phyloP scores from a whole-genome alignment of 1,139 yeast genomes.

The Debaryomyces subglobosus region DNA sequence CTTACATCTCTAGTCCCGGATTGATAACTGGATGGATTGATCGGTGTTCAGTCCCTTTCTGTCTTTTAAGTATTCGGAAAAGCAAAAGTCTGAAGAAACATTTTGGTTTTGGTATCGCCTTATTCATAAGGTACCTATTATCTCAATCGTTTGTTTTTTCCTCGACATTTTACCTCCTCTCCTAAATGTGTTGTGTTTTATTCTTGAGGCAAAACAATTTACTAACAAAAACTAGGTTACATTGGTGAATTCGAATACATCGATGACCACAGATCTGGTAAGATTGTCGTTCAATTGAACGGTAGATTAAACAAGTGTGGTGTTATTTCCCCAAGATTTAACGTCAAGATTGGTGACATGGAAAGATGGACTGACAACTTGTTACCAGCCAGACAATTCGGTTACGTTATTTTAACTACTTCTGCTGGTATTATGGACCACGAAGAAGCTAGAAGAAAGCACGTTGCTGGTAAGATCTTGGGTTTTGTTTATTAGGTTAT shows the following conservation, averaged over 20 bases:
- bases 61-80: constrained; percentile 98
- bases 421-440: constrained; percentile 99
- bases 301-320: constrained; percentile 98
- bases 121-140: constrained; percentile 22
- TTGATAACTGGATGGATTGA: constrained; percentile 98
- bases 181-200: not conserved
- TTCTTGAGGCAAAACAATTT: not conserved
- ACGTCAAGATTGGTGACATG: constrained; percentile 85
- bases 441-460: constrained; percentile 99
- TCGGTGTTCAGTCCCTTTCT: constrained; percentile 88
- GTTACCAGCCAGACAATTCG: constrained; percentile 96
- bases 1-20: constrained; percentile 51
- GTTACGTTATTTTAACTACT: constrained; percentile 92
- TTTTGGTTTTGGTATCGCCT: constrained; percentile 56
- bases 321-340: constrained; percentile 95
- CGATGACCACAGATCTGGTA: constrained; percentile 98
- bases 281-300: constrained; percentile 90
- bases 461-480: constrained; percentile 94
- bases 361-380: constrained; percentile 97
- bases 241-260: constrained; percentile 91
- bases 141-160: constrained; percentile 73
- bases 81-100: constrained; percentile 66
- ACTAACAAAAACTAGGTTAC: constrained; percentile 16
- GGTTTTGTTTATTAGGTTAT: constrained; percentile 80
- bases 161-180: constrained; percentile 46